Evolutionary conservation across 129 eudicot species (phyloP).

Genomic region (Cynara cardunculus): DNA sequence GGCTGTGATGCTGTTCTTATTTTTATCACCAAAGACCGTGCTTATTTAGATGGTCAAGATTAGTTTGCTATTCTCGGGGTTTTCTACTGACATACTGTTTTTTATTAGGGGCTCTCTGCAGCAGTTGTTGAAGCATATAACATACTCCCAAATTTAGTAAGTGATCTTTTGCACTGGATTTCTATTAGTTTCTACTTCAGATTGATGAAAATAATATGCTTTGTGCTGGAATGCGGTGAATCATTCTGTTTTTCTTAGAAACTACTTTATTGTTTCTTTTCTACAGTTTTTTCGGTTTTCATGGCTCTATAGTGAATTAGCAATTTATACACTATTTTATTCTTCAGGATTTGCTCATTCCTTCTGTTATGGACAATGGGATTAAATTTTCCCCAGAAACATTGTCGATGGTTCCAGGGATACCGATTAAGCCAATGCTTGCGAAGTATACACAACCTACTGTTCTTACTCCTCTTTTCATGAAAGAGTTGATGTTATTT

Average conservation of each 20-base stretch:
- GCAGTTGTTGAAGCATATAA: constrained; percentile 90
- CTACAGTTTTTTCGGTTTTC: neutral
- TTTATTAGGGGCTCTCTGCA: constrained; percentile 60
- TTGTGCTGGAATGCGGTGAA: neutral
- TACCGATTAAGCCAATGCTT: constrained; percentile 97
- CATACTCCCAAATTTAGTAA: constrained; percentile 78
- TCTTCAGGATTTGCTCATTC: constrained; percentile 76
- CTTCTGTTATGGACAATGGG: constrained; percentile 85
- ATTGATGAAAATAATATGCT: neutral
- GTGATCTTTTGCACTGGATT: constrained; percentile 4
- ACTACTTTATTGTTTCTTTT: neutral
- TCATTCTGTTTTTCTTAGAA: neutral
- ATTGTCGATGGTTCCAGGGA: constrained; percentile 86
- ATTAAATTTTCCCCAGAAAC: constrained; percentile 57
- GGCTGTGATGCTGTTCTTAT: neutral
- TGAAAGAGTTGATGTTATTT: constrained; percentile 1
- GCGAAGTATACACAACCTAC: constrained; percentile 59
- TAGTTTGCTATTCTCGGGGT: neutral
- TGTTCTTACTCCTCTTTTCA: neutral
- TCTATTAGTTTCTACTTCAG: neutral
- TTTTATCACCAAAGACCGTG: neutral
- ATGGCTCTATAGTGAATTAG: neutral
- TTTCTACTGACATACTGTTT: constrained; percentile 14
- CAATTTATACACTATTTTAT: constrained; percentile 1
- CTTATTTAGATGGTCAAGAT: neutral